Base-by-base conservation (phyloP, 2,329 filamentous ascomycete genomes). In the Colletotrichum spaethianum region DNA sequence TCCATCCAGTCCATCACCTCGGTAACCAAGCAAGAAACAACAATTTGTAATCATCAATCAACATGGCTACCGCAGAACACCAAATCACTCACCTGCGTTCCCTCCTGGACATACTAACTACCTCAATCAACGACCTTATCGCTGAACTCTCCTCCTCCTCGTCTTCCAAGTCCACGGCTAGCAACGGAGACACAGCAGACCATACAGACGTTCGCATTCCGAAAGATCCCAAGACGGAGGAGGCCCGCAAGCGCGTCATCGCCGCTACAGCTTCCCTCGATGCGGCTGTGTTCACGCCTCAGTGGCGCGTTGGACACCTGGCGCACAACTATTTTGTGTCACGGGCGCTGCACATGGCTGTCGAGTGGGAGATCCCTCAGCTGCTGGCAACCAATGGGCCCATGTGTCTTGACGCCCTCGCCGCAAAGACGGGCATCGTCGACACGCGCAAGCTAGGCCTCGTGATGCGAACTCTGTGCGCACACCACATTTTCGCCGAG, bases 381-480 rank as follows among this genome's bases (percentile, higher is more conserved):
- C 28, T 72, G n/a, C 28, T 72, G 26, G 57, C 26, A n/a, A 33
- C 44, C 36, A 68, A 57, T 18, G 64, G 69, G 6, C 64, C 64
- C 18, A 68, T 63, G 57, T 2, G 12, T 7, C 50, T 68, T 23
- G 57, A 59, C 14, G 65, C 50, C 42, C 69, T 72, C 36, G 42
- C 69, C n/a, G 18, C 57, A 18, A 38, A 63, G 69, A 63, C 64
- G 42, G 69, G 69, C 28, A 44, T 72, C 42, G 64, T 46, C 44
- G 64, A 72, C 28, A 16, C 31, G 50, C 33, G 50, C 36, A 72
- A 68, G 69, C 57, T 72, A 57, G 69, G 42, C n/a, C n/a, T 68
- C 8, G 69, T 72, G 28, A 72, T 72, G 57, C 50, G 69, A n/a
- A 72, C 65, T 3, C n/a, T 72, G 9, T 72, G 69, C 38, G 57